These are phyloP conservation scores for Yamadazyma blattariae DNA, from an alignment of 1,139 yeast genomes.

Conservation along the genomic window DNA sequence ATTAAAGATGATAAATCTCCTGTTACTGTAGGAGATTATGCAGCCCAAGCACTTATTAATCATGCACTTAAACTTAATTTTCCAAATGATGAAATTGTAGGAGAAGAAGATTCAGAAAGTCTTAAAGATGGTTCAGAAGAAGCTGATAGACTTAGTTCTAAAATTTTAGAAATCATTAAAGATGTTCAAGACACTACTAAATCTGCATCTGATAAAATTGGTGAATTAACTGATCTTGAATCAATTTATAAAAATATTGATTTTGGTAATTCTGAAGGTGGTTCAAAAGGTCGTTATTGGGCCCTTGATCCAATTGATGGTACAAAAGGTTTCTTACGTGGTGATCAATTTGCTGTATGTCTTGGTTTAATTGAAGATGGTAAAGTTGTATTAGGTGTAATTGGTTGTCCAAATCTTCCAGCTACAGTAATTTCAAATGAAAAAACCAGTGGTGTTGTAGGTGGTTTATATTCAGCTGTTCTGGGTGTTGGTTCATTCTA, in stretches of 20 bases:
- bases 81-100: slow-evolving; percentile 84
- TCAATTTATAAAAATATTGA: slow-evolving; percentile 69
- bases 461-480: slow-evolving; percentile 77
- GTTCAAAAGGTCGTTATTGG: slow-evolving; percentile 83
- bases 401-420: slow-evolving; percentile 92
- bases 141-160: slow-evolving; percentile 29
- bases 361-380: slow-evolving; percentile 86
- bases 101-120: slow-evolving; percentile 84
- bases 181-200: slow-evolving; percentile 37
- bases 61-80: slow-evolving; percentile 76
- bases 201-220: slow-evolving; percentile 28
- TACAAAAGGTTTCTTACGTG: slow-evolving; percentile 92
- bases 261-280: slow-evolving; percentile 75
- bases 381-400: slow-evolving; percentile 80
- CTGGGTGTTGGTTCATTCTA: slow-evolving; percentile 72
- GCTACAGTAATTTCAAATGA: slow-evolving; percentile 43
- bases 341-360: slow-evolving; percentile 97
- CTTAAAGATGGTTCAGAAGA: slow-evolving; percentile 48
- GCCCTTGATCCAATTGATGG: slow-evolving; percentile 98
- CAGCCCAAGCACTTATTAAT: slow-evolving; percentile 91
- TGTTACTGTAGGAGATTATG: slow-evolving; percentile 95
- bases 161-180: slow-evolving; percentile 49
- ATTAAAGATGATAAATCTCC: slow-evolving; percentile 90
- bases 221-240: slow-evolving; percentile 41
- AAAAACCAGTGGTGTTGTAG: slow-evolving; percentile 40